Conservation (phyloP, 1,139 yeast genomes). For the Nakaseomyces nivariensis region DNA sequence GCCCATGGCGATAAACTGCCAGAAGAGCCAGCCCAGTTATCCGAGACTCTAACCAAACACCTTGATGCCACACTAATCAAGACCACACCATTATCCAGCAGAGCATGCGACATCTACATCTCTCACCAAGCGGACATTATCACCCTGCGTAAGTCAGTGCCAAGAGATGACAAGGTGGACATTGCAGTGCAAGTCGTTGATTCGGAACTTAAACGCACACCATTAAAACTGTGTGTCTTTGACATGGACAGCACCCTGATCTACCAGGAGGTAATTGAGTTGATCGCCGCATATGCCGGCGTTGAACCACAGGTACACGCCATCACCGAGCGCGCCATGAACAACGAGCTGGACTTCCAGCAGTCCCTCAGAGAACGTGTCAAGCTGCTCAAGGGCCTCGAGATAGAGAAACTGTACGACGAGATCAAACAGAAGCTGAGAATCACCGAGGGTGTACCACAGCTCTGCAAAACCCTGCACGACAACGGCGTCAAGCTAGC, state of each 20-base stretch:
- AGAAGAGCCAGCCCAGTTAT: neutral
- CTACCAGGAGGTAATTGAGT: conserved; percentile 91
- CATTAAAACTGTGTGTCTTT: conserved; percentile 67
- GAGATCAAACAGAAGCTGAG: conserved; percentile 58
- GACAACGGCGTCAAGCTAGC: conserved; percentile 60
- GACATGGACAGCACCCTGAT: conserved; percentile 98
- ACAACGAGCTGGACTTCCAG: conserved; percentile 87
- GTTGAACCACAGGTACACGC: conserved; percentile 67
- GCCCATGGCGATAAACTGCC: conserved; percentile 9
- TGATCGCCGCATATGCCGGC: conserved; percentile 82
- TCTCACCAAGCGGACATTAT: neutral
- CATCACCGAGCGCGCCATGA: conserved; percentile 93
- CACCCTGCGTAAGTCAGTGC: neutral
- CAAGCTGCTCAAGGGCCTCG: conserved; percentile 66
- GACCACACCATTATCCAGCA: conserved; percentile 8
- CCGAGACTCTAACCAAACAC: neutral
- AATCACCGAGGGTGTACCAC: conserved; percentile 76
- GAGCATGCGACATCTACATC: conserved; percentile 15
- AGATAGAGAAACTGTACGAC: conserved; percentile 64
- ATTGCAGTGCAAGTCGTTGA: conserved; percentile 38
- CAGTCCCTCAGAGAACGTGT: conserved; percentile 75
- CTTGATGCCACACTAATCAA: neutral
- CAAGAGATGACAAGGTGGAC: conserved; percentile 30
- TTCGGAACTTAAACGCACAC: conserved; percentile 32
- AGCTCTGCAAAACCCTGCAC: conserved; percentile 55